phyloP scores from a whole-genome alignment of 2,329 filamentous ascomycete genomes.

The Aspergillus oerlinghausenensis region DNA sequence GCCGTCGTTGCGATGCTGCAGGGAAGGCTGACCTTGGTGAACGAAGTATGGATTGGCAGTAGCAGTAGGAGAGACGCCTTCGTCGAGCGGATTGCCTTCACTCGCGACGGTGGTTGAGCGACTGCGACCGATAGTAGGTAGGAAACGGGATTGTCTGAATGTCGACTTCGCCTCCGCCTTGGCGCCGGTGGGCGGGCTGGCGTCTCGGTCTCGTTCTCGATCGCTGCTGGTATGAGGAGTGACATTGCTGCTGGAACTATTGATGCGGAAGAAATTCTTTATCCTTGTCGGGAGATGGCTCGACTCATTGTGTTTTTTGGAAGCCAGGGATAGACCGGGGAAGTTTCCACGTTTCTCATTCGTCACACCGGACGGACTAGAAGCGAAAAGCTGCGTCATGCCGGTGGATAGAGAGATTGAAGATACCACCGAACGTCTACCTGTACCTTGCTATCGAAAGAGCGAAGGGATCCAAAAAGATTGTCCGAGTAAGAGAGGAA shows the following conservation, averaged over 20 bases:
- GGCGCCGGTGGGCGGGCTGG: conserved; percentile 41
- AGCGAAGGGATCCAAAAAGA: neutral
- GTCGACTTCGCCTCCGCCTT: conserved; percentile 62
- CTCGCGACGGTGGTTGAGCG: conserved; percentile 87
- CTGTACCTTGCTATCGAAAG: neutral
- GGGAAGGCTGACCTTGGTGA: conserved; percentile 87
- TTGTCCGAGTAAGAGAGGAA: neutral
- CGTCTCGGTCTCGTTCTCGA: conserved; percentile 32
- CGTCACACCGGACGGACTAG: conserved; percentile 36
- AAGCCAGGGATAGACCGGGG: conserved; percentile 40
- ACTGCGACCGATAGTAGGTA: conserved; percentile 80
- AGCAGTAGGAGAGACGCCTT: conserved; percentile 83
- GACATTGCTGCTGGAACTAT: conserved; percentile 47
- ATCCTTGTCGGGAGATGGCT: conserved; percentile 59
- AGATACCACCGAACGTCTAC: neutral
- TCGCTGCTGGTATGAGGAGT: conserved; percentile 21
- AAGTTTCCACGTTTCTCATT: conserved; percentile 46
- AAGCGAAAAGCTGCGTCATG: conserved; percentile 44
- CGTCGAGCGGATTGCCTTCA: conserved; percentile 86
- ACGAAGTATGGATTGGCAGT: conserved; percentile 96
- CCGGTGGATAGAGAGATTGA: conserved; percentile 9
- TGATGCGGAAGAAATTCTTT: conserved; percentile 67
- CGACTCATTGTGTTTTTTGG: conserved; percentile 42
- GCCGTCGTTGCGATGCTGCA: conserved; percentile 91
- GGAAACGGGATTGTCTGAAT: conserved; percentile 82